These are phyloP conservation scores for Tricholomella constricta DNA, from an alignment of 768 basidiomycete genomes.

Conservation along the genomic window DNA sequence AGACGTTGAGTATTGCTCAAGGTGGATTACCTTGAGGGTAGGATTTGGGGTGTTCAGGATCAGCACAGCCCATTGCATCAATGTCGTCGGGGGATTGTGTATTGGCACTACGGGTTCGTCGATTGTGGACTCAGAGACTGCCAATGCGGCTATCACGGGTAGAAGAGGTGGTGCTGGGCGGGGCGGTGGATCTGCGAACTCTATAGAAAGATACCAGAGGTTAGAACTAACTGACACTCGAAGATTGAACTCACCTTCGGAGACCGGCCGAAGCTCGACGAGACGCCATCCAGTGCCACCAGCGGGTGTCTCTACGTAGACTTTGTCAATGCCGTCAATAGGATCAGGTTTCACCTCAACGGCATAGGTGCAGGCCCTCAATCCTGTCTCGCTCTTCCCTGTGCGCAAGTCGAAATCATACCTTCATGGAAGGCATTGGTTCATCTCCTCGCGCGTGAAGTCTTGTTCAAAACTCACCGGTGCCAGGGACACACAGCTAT, in stretches of 20 bases:
- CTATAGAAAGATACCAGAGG: slow-evolving; percentile 21
- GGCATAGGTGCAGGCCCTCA: slow-evolving; percentile 66
- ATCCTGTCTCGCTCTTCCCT: slow-evolving; percentile 69
- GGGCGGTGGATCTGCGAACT: slow-evolving; percentile 72
- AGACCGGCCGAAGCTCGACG: slow-evolving; percentile 70
- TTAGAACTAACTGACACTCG: neutral
- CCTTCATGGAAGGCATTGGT: slow-evolving; percentile 30
- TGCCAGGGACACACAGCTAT: slow-evolving; percentile 81
- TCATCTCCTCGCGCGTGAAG: neutral
- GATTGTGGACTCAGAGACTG: slow-evolving; percentile 12
- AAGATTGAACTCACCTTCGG: slow-evolving; percentile 52
- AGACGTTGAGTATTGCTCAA: neutral
- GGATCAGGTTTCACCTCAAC: slow-evolving; percentile 50
- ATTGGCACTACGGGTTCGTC: slow-evolving; percentile 53
- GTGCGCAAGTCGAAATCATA: slow-evolving; percentile 76
- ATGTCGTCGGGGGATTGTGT: slow-evolving; percentile 55
- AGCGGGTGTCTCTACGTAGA: slow-evolving; percentile 64
- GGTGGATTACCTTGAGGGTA: slow-evolving; percentile 51
- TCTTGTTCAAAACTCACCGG: slow-evolving; percentile 39
- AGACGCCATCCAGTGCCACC: slow-evolving; percentile 58
- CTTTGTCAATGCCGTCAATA: slow-evolving; percentile 40
- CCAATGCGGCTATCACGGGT: slow-evolving; percentile 13
- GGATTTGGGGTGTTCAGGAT: slow-evolving; percentile 78
- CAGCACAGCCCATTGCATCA: slow-evolving; percentile 78
- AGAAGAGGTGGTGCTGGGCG: slow-evolving; percentile 21